Evolutionary conservation across 2,329 filamentous ascomycete species (phyloP).

Genomic region (Fusarium pseudoanthophilum): DNA sequence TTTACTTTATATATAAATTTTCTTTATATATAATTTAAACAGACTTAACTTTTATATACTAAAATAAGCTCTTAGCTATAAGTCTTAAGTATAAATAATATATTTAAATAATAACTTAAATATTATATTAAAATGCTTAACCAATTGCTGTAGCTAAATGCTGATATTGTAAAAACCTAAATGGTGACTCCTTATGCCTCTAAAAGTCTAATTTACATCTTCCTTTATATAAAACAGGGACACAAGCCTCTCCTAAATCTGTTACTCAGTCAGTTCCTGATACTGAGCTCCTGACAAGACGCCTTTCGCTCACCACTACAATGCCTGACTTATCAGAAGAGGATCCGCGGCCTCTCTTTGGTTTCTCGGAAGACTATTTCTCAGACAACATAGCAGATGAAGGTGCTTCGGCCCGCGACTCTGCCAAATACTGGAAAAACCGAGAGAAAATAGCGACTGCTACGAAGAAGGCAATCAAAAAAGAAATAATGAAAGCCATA

Average conservation of each 20-base stretch:
- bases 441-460: not conserved
- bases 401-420: not conserved
- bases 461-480: not conserved
- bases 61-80: no score
- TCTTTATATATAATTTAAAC: no score
- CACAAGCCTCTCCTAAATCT: not conserved
- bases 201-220: not conserved
- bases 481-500: not conserved
- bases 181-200: no score
- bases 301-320: not conserved
- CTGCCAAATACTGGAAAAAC: not conserved
- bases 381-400: not conserved
- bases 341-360: not conserved
- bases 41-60: no score
- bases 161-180: no score
- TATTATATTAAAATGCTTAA: no score
- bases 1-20: no score
- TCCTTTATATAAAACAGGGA: not conserved
- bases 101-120: no score
- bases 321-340: not conserved
- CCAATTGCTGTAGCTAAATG: no score
- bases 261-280: not conserved
- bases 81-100: no score
- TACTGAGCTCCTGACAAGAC: not conserved
- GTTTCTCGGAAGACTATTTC: not conserved